Evolutionary conservation across 2,329 filamentous ascomycete genomes (phyloP).

Genomic region (Cladosporium sphaerospermum): DNA sequence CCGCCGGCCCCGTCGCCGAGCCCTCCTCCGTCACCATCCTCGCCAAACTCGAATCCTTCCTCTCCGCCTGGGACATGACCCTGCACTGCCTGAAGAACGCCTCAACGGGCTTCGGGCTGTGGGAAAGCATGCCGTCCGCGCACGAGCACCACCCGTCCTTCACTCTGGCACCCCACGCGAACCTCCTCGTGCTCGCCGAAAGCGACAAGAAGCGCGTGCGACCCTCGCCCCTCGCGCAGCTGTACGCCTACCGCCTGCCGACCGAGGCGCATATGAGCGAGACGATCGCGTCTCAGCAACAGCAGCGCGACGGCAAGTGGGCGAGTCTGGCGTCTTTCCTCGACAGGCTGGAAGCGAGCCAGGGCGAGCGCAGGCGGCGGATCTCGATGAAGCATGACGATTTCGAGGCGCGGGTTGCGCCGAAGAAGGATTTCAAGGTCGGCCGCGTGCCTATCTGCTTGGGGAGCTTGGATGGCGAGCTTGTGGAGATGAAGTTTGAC

Average conservation of each 20-base stretch:
- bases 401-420: background rate
- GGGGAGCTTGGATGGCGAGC: constrained; percentile 22
- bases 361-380: background rate
- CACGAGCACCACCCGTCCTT: constrained; percentile 29
- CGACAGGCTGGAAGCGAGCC: constrained; percentile 12
- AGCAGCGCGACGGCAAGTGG: constrained; percentile 6
- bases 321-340: constrained; percentile 13
- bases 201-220: constrained; percentile 25
- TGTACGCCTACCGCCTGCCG: constrained; percentile 29
- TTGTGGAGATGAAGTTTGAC: constrained; percentile 22
- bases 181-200: constrained; percentile 26
- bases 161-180: constrained; percentile 17
- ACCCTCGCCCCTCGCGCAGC: constrained; percentile 20
- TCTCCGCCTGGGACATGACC: constrained; percentile 24
- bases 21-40: constrained; percentile 22
- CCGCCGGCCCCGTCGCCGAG: constrained; percentile 16
- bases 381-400: constrained; percentile 11
- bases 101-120: constrained; percentile 21
- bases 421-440: constrained; percentile 12
- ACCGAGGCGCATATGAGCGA: constrained; percentile 14
- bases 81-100: constrained; percentile 17
- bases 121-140: constrained; percentile 28
- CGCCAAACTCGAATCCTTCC: constrained; percentile 26
- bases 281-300: constrained; percentile 12
- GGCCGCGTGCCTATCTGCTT: constrained; percentile 25